Conservation (phyloP, 176 grass and related monocot genomes). For the Cocos nucifera region DNA sequence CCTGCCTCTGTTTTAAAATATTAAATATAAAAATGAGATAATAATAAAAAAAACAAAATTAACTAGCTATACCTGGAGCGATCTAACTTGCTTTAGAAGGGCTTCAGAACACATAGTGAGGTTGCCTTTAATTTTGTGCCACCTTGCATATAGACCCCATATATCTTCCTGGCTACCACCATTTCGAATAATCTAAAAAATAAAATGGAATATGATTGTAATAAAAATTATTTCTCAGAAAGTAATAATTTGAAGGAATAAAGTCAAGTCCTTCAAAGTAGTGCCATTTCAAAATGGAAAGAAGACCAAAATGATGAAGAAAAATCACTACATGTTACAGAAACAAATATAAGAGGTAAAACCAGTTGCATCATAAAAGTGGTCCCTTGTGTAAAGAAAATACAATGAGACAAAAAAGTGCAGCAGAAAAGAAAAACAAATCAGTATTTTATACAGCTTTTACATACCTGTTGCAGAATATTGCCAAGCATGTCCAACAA, state of each 20-base stretch:
- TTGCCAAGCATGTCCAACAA: conserved; percentile 74
- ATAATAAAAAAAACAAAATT: not conserved
- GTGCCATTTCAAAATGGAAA: too few species aligned
- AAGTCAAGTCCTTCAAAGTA: too few species aligned
- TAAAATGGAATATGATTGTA: not conserved
- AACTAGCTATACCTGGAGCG: conserved; percentile 57
- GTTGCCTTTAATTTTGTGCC: conserved; percentile 71
- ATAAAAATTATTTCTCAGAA: too few species aligned
- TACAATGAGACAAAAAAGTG: conserved; percentile 3
- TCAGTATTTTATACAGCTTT: conserved; percentile 5
- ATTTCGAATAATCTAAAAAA: conserved; percentile 33
- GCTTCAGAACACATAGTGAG: conserved; percentile 72
- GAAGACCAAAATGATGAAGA: too few species aligned
- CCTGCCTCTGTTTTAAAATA: too few species aligned
- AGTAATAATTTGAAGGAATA: too few species aligned
- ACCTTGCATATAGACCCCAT: conserved; percentile 87
- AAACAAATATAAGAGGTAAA: too few species aligned
- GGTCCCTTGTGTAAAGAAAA: not conserved
- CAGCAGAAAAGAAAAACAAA: conserved; percentile 14
- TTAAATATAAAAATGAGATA: not conserved
- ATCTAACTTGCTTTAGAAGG: conserved; percentile 78
- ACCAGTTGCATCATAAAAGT: too few species aligned
- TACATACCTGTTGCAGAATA: conserved; percentile 67
- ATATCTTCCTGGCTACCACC: conserved; percentile 58
- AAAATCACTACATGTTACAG: too few species aligned